Evolutionary conservation across 345 rosid species (phyloP), one percentile per base, ranked within the genome.

Genomic region (Salix dunnii): DNA sequence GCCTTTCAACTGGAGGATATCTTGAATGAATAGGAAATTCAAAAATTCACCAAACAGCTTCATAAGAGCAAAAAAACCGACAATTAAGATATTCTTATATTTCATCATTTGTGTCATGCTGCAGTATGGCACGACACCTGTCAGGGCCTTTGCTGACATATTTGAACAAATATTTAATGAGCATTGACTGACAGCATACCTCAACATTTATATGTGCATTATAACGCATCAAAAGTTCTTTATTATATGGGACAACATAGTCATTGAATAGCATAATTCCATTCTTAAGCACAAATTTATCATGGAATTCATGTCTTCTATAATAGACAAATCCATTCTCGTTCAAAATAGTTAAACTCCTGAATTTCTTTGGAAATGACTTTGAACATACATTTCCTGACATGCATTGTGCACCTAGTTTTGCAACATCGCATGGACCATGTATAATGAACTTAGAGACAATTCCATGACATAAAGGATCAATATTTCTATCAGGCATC

Each of bases 401-500:
- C 40, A 49, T 70, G 13, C 62, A 48, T 11, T 35, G 62, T 17
- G 60, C 48, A 1, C 0, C 13, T 1, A 12, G 38, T 46, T 49
- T 3, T 16, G 31, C 1, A 1, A 2, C 2, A n/a, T 25, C 4
- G 48, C 25, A 70, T 1, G 36, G 33, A 71, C n/a, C n/a, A n/a
- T n/a, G n/a, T n/a, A n/a, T n/a, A n/a, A n/a, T n/a, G n/a, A n/a
- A n/a, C 18, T 71, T 27, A 1, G 38, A 12, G 14, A 70, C 3
- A 0, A 21, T 5, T 46, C 13, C 30, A 70, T 42, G 12, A 2
- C 2, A 31, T 21, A 8, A 9, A 0, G 25, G 38, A 25, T 70
- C 17, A 0, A 1, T 11, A 0, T 42, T 2, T 7, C 20, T 1
- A 0, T 7, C 20, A 1, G 1, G 71, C 0, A 70, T n/a, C 23